These are phyloP conservation scores for Jatropha multifida DNA, from an alignment of 441 rosid species.

Conservation along the genomic window DNA sequence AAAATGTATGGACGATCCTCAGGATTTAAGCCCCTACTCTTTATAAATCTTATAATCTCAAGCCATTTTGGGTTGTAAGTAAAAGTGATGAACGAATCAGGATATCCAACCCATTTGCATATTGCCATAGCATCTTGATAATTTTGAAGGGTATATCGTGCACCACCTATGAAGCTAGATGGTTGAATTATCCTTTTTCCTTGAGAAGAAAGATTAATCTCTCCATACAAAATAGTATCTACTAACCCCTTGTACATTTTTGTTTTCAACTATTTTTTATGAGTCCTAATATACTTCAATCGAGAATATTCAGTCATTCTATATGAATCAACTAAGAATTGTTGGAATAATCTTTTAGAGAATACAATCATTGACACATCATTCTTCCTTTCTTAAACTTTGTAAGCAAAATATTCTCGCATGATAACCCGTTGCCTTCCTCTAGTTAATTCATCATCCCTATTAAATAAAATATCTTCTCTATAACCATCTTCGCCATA, in stretches of 20 bases:
- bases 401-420: too few species aligned
- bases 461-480: too few species aligned
- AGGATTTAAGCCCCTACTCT: background rate
- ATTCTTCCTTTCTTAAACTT: too few species aligned
- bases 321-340: too few species aligned
- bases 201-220: background rate
- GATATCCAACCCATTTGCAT: background rate
- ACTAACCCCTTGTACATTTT: background rate
- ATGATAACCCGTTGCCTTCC: too few species aligned
- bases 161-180: background rate
- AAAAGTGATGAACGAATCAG: too few species aligned
- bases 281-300: too few species aligned
- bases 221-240: background rate
- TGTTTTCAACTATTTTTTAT: too few species aligned
- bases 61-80: background rate
- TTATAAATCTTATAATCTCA: background rate
- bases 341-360: too few species aligned
- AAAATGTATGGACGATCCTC: background rate
- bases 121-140: background rate
- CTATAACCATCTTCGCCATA: constrained; percentile 14
- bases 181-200: background rate
- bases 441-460: too few species aligned
- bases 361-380: too few species aligned
- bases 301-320: too few species aligned
- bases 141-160: background rate